Conservation (phyloP, 1,284 basidiomycete species). For the Macrocystidia cucumis region DNA sequence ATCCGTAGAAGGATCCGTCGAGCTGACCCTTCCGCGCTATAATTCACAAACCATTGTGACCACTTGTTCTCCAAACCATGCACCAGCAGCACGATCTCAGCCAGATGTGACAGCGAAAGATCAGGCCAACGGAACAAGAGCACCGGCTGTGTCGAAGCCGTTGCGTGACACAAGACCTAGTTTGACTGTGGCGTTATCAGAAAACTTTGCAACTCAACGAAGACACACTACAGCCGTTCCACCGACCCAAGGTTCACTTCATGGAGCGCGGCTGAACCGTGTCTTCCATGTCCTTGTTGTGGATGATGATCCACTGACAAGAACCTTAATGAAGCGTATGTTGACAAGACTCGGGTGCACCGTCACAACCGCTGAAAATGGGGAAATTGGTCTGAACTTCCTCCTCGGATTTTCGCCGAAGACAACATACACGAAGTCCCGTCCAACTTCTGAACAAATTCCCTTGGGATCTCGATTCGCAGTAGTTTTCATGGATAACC, state of each 20-base stretch:
- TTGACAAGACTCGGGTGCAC: slow-evolving; percentile 59
- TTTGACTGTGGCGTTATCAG: too few relatives aligned
- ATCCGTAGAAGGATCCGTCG: too few relatives aligned
- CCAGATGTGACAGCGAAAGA: slow-evolving; percentile 1
- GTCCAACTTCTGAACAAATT: background rate
- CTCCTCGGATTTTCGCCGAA: slow-evolving; percentile 27
- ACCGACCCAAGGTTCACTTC: too few relatives aligned
- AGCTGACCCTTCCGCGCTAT: slow-evolving; percentile 5
- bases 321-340: slow-evolving; percentile 65
- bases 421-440: background rate
- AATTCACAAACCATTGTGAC: slow-evolving; percentile 2
- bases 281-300: slow-evolving; percentile 41
- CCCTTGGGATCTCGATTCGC: slow-evolving; percentile 2
- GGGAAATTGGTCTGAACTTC: slow-evolving; percentile 58
- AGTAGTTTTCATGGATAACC: slow-evolving; percentile 65
- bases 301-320: slow-evolving; percentile 58
- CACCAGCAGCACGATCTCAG: too few relatives aligned
- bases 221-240: too few relatives aligned
- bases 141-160: too few relatives aligned
- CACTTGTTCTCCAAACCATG: too few relatives aligned
- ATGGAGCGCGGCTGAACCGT: background rate
- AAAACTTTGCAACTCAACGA: too few relatives aligned
- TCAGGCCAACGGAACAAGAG: background rate
- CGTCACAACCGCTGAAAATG: slow-evolving; percentile 70
- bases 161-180: too few relatives aligned